phyloP scores from a whole-genome alignment of 495 filamentous ascomycete species.

The Monascus purpureus region DNA sequence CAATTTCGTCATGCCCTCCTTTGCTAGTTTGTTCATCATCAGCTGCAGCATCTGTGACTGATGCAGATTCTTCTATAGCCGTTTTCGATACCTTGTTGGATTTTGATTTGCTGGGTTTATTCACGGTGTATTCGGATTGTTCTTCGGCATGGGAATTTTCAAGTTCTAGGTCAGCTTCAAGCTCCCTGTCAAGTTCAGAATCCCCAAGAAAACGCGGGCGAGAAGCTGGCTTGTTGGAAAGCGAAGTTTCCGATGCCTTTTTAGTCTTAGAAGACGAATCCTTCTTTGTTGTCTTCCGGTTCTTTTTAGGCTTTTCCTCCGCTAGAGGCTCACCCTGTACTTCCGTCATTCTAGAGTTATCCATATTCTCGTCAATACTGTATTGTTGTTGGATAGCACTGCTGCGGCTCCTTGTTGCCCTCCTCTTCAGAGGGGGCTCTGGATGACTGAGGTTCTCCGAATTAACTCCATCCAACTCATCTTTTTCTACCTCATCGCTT shows the following conservation, averaged over 20 bases:
- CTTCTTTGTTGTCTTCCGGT: constrained; percentile 26
- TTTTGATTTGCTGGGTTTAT: constrained; percentile 26
- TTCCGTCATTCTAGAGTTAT: constrained; percentile 9
- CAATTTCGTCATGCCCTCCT: constrained; percentile 31
- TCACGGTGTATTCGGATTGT: constrained; percentile 15
- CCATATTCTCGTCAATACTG: constrained; percentile 6
- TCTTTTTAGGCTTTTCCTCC: constrained; percentile 19
- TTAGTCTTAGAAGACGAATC: constrained; percentile 30
- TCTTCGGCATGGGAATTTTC: constrained; percentile 6
- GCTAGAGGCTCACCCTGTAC: constrained; percentile 10
- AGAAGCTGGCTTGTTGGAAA: constrained; percentile 25
- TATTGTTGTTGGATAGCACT: constrained; percentile 19
- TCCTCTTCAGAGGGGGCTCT: constrained; percentile 48
- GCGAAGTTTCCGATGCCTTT: constrained; percentile 39
- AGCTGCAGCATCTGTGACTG: constrained; percentile 7
- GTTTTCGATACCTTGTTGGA: constrained; percentile 25
- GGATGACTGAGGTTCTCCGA: constrained; percentile 8
- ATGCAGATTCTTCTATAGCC: constrained; percentile 18
- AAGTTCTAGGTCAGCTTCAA: constrained; percentile 49
- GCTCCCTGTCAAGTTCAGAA: constrained; percentile 53
- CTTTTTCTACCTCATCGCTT: constrained; percentile 45
- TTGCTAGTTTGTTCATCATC: constrained; percentile 17
- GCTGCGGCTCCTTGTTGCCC: constrained; percentile 40
- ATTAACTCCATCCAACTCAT: constrained; percentile 16
- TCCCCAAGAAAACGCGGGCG: constrained; percentile 35